These are phyloP conservation scores for Phaeolepiota aurea DNA, from an alignment of 768 basidiomycete genomes.

Conservation along the genomic window DNA sequence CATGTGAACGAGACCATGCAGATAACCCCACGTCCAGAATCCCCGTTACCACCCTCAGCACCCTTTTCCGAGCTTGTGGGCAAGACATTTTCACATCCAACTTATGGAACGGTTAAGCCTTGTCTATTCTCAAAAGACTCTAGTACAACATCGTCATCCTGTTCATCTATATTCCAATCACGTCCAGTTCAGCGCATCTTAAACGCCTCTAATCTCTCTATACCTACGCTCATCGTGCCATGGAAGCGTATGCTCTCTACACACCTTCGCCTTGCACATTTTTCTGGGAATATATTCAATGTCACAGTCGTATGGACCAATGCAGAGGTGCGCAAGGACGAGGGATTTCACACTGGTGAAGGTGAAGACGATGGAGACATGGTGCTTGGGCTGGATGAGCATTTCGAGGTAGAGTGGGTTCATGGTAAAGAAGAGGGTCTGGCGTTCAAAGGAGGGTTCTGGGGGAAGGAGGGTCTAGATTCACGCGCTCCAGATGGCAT, in stretches of 20 bases:
- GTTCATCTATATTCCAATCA: conserved; percentile 13
- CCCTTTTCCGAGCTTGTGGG: conserved; percentile 15
- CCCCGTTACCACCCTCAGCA: conserved; percentile 12
- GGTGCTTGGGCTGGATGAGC: conserved; percentile 24
- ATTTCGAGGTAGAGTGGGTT: conserved; percentile 32
- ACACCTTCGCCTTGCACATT: conserved; percentile 27
- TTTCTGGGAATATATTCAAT: conserved; percentile 28
- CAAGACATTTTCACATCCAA: conserved; percentile 21
- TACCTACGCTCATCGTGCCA: conserved; percentile 24
- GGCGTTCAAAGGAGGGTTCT: conserved; percentile 30
- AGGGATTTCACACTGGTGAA: conserved; percentile 12
- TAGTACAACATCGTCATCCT: conserved; percentile 7
- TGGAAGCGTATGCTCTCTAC: conserved; percentile 26
- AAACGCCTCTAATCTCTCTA: conserved; percentile 12
- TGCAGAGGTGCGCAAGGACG: conserved; percentile 15
- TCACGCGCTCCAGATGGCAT: conserved; percentile 17
- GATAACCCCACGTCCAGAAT: conserved; percentile 15
- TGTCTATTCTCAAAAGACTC: conserved; percentile 17
- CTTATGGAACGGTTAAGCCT: conserved; percentile 25
- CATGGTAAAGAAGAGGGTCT: conserved; percentile 22
- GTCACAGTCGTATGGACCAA: conserved; percentile 29
- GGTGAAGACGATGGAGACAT: conserved; percentile 18
- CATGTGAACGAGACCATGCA: conserved; percentile 13
- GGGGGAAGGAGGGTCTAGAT: conserved; percentile 28
- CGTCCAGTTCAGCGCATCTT: conserved; percentile 21